A percentile compares a stretch with the other conserved stretches of the same genome.
Conservation (phyloP, 2,329 filamentous ascomycete genomes). For the Lecanicillium sp. region DNA sequence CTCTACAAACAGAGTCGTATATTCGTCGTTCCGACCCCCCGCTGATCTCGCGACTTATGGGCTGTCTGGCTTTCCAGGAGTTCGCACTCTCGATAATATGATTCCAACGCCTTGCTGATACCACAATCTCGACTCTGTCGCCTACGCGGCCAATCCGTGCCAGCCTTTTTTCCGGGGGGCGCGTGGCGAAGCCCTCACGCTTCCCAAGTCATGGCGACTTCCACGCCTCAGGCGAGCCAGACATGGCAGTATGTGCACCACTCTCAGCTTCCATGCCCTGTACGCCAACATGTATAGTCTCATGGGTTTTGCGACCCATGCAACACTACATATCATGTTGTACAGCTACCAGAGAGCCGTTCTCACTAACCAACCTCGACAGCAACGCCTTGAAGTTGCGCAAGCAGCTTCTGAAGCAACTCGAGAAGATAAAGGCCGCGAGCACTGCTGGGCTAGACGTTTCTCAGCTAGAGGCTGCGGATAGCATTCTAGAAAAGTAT, state of each 20-base stretch:
- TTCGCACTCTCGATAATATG: conserved; percentile 24
- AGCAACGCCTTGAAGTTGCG: conserved; percentile 36
- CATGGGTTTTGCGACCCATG: not conserved
- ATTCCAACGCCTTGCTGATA: conserved; percentile 13
- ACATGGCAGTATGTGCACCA: conserved; percentile 29
- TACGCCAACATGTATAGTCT: not conserved
- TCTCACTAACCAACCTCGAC: conserved; percentile 10
- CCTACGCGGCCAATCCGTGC: not conserved
- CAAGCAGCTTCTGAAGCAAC: conserved; percentile 32
- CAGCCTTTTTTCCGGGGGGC: not conserved
- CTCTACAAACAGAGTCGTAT: conserved; percentile 12
- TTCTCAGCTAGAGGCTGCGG: conserved; percentile 34
- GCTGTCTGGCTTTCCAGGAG: conserved; percentile 21
- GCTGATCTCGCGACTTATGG: conserved; percentile 22
- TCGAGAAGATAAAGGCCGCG: conserved; percentile 32
- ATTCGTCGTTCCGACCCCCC: conserved; percentile 11
- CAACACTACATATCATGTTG: not conserved
- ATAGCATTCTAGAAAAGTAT: conserved; percentile 34
- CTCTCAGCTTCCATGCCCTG: not conserved
- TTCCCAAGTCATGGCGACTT: conserved; percentile 10
- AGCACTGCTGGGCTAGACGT: conserved; percentile 26
- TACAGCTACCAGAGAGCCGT: too few relatives aligned
- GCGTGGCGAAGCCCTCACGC: not conserved
- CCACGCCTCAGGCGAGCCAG: conserved; percentile 23
- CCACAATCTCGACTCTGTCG: conserved; percentile 10